Evolutionary conservation across 345 rosid species (phyloP).

Genomic region (Brassica incana): DNA sequence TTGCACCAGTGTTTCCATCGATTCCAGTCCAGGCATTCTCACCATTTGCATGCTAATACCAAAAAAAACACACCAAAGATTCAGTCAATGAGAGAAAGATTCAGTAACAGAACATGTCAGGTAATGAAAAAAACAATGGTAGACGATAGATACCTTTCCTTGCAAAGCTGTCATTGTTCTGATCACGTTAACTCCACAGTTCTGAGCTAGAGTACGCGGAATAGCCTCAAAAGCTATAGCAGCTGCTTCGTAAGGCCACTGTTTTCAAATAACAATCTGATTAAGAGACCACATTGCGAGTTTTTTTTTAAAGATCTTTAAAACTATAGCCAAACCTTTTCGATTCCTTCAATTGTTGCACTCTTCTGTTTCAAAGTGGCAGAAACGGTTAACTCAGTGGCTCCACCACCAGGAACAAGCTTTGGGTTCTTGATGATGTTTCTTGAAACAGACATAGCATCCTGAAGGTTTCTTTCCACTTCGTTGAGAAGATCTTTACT

Average conservation of each 20-base stretch:
- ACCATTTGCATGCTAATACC: slow-evolving; percentile 82
- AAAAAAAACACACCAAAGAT: background rate
- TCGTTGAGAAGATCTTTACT: slow-evolving; percentile 93
- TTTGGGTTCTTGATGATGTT: slow-evolving; percentile 94
- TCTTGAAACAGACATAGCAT: slow-evolving; percentile 95
- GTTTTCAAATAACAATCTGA: slow-evolving; percentile 13
- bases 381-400: slow-evolving; percentile 86
- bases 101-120: background rate
- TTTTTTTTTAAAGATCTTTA: background rate
- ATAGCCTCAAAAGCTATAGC: slow-evolving; percentile 93
- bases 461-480: slow-evolving; percentile 98
- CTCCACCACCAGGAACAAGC: slow-evolving; percentile 95
- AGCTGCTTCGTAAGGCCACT: slow-evolving; percentile 99
- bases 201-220: slow-evolving; percentile 46
- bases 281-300: no score
- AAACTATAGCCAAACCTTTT: slow-evolving; percentile 56
- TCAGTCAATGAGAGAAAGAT: background rate
- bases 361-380: slow-evolving; percentile 91
- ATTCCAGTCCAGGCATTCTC: slow-evolving; percentile 97
- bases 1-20: slow-evolving; percentile 87
- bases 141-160: slow-evolving; percentile 60
- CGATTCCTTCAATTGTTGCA: slow-evolving; percentile 86
- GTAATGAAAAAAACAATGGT: background rate
- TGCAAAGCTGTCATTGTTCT: slow-evolving; percentile 44
- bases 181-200: slow-evolving; percentile 37